These are phyloP conservation scores for Septoria linicola DNA, from an alignment of 2,329 filamentous ascomycete genomes.

Conservation along the genomic window DNA sequence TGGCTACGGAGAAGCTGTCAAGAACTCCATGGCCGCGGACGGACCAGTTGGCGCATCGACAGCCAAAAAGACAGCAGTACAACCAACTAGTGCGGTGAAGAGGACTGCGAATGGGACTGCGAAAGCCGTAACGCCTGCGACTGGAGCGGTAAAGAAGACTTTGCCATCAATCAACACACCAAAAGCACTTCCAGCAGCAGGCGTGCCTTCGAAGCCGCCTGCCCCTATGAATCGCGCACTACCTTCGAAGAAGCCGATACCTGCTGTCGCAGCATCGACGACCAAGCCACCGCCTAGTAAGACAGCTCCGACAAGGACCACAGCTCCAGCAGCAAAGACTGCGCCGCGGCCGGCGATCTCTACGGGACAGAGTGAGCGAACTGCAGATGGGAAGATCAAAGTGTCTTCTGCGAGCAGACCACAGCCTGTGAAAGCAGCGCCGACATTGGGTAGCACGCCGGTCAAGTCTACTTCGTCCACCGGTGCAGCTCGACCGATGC, in stretches of 20 bases:
- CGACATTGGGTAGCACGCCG: constrained; percentile 1
- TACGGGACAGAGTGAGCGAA: constrained; percentile 19
- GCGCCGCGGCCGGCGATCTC: constrained; percentile 14
- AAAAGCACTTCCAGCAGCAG: constrained; percentile 20
- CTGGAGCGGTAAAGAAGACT: constrained; percentile 2
- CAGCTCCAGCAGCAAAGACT: neutral
- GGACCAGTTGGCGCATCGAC: constrained; percentile 27
- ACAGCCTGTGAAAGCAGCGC: constrained; percentile 12
- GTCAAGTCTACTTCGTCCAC: constrained; percentile 11
- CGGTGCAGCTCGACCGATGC: constrained; percentile 15
- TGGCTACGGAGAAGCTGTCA: constrained; percentile 36
- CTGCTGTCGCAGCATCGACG: neutral
- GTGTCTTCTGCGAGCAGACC: constrained; percentile 19
- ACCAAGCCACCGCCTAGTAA: constrained; percentile 8
- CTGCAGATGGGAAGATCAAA: constrained; percentile 23
- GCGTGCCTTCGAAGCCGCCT: constrained; percentile 14
- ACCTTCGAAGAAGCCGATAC: constrained; percentile 13
- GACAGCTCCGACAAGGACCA: neutral
- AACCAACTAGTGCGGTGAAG: constrained; percentile 23
- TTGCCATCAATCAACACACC: neutral
- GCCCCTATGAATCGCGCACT: constrained; percentile 8
- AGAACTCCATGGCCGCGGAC: constrained; percentile 35
- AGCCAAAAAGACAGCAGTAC: constrained; percentile 31
- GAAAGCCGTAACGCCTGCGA: constrained; percentile 2
- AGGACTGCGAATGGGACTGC: constrained; percentile 13